Conservation (phyloP, 2,329 filamentous ascomycete genomes). For the Alternaria sp. region DNA sequence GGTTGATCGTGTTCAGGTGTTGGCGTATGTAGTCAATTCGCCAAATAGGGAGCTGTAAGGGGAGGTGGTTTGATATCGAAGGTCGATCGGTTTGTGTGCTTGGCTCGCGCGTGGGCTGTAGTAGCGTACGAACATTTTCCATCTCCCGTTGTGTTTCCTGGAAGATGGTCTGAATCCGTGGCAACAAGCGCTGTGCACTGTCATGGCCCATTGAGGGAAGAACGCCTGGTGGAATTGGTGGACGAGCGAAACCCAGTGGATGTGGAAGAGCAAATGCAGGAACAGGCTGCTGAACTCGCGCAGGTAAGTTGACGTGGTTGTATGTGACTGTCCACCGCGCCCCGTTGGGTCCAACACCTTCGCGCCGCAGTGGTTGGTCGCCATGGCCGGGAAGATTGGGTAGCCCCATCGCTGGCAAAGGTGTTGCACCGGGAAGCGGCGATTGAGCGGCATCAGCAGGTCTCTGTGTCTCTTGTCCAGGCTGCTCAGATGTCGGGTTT, state of each 20-base stretch:
- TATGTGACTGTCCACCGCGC: slow-evolving; percentile 62
- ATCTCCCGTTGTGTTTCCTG: slow-evolving; percentile 42
- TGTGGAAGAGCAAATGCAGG: slow-evolving; percentile 29
- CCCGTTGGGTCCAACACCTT: slow-evolving; percentile 61
- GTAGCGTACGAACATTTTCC: slow-evolving; percentile 39
- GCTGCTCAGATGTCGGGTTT: slow-evolving; percentile 7
- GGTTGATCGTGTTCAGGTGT: slow-evolving; percentile 34
- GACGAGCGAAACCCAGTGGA: slow-evolving; percentile 28
- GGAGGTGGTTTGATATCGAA: background rate
- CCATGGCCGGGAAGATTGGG: slow-evolving; percentile 31
- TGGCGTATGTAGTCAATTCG: slow-evolving; percentile 38
- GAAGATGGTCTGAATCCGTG: slow-evolving; percentile 33
- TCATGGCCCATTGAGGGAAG: slow-evolving; percentile 17
- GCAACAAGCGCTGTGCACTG: slow-evolving; percentile 28
- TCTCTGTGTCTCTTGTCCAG: slow-evolving; percentile 13
- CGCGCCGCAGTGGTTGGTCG: slow-evolving; percentile 58
- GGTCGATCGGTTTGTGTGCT: slow-evolving; percentile 6
- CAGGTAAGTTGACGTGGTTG: slow-evolving; percentile 53
- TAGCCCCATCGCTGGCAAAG: slow-evolving; percentile 2
- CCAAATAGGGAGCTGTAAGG: slow-evolving; percentile 33
- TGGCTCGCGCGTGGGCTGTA: slow-evolving; percentile 20
- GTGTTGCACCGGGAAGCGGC: slow-evolving; percentile 5
- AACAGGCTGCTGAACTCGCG: slow-evolving; percentile 29
- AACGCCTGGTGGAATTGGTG: slow-evolving; percentile 25
- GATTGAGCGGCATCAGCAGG: slow-evolving; percentile 17